These are phyloP conservation scores for Aegilops bicornis DNA, from an alignment of 176 grass and related monocot species.

Conservation along the genomic window DNA sequence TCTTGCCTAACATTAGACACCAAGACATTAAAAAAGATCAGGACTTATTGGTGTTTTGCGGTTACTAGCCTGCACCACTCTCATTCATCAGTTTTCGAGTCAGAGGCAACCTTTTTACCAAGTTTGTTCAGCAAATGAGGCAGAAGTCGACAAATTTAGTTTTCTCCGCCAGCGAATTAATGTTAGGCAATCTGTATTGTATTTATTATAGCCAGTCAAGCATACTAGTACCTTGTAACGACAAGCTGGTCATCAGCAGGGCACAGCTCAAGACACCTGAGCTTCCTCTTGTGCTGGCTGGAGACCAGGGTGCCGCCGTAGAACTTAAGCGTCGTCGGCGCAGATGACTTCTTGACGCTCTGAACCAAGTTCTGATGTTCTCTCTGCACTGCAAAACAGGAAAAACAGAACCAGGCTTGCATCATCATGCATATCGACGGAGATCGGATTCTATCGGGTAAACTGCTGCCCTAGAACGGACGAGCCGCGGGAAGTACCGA, in stretches of 20 bases:
- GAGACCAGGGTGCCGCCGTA: conserved; percentile 43
- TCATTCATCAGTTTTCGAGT: not conserved
- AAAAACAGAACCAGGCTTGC: not conserved
- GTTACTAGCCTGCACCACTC: not conserved
- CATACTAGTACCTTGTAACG: conserved; percentile 64
- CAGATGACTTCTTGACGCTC: conserved; percentile 50
- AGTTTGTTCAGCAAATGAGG: not conserved
- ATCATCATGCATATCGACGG: not conserved
- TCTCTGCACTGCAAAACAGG: conserved; percentile 51
- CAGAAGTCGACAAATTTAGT: not conserved
- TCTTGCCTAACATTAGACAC: not conserved
- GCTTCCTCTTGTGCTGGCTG: conserved; percentile 86
- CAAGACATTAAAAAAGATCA: not conserved
- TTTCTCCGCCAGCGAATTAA: not conserved
- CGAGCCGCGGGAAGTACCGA: conserved; percentile 35
- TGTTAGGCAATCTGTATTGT: not conserved
- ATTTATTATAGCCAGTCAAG: not conserved
- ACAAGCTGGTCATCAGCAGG: conserved; percentile 81
- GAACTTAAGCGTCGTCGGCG: conserved; percentile 55
- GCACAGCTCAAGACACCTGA: conserved; percentile 88
- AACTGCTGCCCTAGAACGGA: not conserved
- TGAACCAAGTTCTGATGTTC: conserved; percentile 77
- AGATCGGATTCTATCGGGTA: not conserved
- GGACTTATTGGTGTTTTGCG: not conserved
- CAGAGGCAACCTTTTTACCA: not conserved